Percentiles rank a stretch among this genome's conserved stretches.
Evolutionary conservation across 2,329 filamentous ascomycete species (phyloP).

Genomic region (Cladophialophora psammophila): DNA sequence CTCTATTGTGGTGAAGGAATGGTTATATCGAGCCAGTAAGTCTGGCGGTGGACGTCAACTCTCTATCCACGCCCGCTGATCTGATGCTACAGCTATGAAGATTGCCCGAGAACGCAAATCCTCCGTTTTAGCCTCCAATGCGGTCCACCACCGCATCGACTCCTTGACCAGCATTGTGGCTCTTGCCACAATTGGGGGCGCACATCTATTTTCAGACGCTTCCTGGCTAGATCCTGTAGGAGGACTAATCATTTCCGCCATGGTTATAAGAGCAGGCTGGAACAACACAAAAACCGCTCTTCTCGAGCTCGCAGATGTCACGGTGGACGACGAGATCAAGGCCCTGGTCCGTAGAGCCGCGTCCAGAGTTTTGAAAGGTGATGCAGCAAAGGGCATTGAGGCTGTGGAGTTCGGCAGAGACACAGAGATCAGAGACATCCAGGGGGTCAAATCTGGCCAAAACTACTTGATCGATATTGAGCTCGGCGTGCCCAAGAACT

Average conservation of each 20-base stretch:
- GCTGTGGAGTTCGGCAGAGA: constrained; percentile 61
- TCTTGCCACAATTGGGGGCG: constrained; percentile 84
- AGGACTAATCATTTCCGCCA: constrained; percentile 86
- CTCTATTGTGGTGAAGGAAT: constrained; percentile 92
- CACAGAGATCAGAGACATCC: constrained; percentile 77
- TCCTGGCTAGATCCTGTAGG: constrained; percentile 95
- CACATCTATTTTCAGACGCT: constrained; percentile 83
- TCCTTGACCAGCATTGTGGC: constrained; percentile 95
- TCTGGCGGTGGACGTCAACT: constrained; percentile 39
- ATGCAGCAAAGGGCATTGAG: constrained; percentile 37
- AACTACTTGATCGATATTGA: constrained; percentile 95
- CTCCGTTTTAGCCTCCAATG: constrained; percentile 93
- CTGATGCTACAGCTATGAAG: constrained; percentile 76
- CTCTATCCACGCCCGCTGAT: constrained; percentile 20
- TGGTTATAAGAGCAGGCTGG: constrained; percentile 90
- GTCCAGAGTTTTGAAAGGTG: constrained; percentile 62
- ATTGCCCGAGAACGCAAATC: constrained; percentile 93
- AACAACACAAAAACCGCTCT: constrained; percentile 83
- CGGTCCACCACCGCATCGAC: constrained; percentile 94
- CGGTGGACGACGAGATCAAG: constrained; percentile 85
- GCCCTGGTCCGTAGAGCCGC: constrained; percentile 72
- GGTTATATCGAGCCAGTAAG: constrained; percentile 95
- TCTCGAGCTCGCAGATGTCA: constrained; percentile 87
- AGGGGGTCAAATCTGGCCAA: constrained; percentile 93
- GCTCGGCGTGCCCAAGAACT: constrained; percentile 76